Conservation (phyloP, 345 rosid species). For the Anastatica hierochuntica region DNA sequence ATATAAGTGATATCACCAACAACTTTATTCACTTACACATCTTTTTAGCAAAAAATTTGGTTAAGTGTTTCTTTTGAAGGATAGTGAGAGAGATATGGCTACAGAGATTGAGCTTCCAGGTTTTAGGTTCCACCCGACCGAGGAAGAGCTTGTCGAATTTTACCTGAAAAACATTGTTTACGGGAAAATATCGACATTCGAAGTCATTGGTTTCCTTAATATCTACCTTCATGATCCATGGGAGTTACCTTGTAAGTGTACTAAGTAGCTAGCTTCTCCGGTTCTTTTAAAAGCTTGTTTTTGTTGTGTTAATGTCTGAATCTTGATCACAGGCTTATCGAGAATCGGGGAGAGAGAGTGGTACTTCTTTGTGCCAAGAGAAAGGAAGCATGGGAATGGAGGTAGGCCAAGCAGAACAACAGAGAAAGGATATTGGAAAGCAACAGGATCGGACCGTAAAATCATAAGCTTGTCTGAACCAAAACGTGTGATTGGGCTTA, state of each 20-base stretch:
- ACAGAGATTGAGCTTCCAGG: slow-evolving; percentile 63
- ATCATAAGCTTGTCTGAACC: slow-evolving; percentile 58
- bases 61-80: neutral
- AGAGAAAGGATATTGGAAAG: slow-evolving; percentile 86
- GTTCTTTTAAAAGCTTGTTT: neutral
- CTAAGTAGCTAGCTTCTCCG: too few species aligned
- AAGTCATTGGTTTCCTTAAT: slow-evolving; percentile 59
- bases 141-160: slow-evolving; percentile 81
- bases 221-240: slow-evolving; percentile 71
- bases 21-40: slow-evolving; percentile 16
- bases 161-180: slow-evolving; percentile 66
- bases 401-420: slow-evolving; percentile 90
- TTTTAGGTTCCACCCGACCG: slow-evolving; percentile 89
- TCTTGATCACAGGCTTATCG: slow-evolving; percentile 42
- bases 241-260: slow-evolving; percentile 68
- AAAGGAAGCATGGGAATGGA: slow-evolving; percentile 73
- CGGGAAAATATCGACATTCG: slow-evolving; percentile 33
- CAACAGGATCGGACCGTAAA: slow-evolving; percentile 87
- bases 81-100: slow-evolving; percentile 21
- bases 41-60: slow-evolving; percentile 11
- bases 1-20: slow-evolving; percentile 13
- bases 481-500: slow-evolving; percentile 61
- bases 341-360: slow-evolving; percentile 82
- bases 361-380: slow-evolving; percentile 92
- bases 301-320: neutral